Percentiles rank a stretch among this genome's conserved stretches.
Conservation (phyloP, 179 eudicot genomes). For the Silene noctiflora region DNA sequence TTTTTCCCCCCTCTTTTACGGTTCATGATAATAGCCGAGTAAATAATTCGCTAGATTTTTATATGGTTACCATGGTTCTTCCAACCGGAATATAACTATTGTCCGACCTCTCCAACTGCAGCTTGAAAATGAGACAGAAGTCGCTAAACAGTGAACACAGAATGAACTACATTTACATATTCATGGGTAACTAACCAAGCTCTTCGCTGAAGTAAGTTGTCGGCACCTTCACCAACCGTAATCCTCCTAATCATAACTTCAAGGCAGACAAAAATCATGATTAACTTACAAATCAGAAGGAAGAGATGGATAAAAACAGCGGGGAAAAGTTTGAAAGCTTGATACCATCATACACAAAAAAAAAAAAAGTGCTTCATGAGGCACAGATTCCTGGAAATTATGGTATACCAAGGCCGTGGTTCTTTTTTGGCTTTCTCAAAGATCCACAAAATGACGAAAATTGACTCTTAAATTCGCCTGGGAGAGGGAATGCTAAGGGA, state of each 20-base stretch:
- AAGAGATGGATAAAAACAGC: not conserved
- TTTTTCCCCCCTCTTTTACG: too few relatives aligned
- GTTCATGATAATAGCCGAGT: too few relatives aligned
- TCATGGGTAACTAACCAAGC: too few relatives aligned
- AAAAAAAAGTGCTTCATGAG: conserved; percentile 16
- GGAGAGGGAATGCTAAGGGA: conserved; percentile 64
- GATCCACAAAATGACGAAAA: conserved; percentile 61
- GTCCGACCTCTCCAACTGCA: too few relatives aligned
- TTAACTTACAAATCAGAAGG: not conserved
- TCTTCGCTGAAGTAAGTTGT: too few relatives aligned
- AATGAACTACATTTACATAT: conserved; percentile 8
- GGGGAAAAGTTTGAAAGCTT: conserved; percentile 4
- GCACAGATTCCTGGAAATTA: not conserved
- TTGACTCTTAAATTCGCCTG: conserved; percentile 58
- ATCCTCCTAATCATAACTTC: conserved; percentile 8
- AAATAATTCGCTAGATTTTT: too few relatives aligned
- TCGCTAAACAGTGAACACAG: not conserved
- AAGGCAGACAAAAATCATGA: not conserved
- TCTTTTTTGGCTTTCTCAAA: conserved; percentile 30
- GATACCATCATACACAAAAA: conserved; percentile 17
- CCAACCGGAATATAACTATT: too few relatives aligned
- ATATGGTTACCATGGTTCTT: too few relatives aligned
- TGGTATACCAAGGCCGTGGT: not conserved
- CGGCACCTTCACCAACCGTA: not conserved
- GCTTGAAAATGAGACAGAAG: not conserved